Evolutionary conservation across 2,329 filamentous ascomycete genomes (phyloP).

Genomic region (Phoma sp.): DNA sequence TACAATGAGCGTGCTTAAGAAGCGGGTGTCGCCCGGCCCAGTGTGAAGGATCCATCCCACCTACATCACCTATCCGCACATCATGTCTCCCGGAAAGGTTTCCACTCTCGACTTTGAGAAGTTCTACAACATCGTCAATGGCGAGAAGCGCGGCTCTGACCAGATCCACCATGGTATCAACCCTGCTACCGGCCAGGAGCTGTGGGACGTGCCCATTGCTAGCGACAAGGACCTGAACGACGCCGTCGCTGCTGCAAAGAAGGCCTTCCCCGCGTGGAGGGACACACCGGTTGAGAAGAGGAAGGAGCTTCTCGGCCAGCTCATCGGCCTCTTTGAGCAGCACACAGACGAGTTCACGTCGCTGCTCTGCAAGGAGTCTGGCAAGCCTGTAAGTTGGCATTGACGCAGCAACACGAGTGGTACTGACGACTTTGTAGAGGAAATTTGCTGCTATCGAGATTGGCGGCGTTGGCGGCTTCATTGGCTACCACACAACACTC

Average conservation of each 20-base stretch:
- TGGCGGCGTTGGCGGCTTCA: conserved; percentile 42
- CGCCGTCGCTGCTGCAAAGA: conserved; percentile 57
- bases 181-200: conserved; percentile 57
- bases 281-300: conserved; percentile 43
- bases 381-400: conserved; percentile 41
- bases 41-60: background rate
- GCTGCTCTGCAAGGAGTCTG: conserved; percentile 45
- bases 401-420: too few species aligned
- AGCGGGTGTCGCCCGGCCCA: background rate
- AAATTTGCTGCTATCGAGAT: conserved; percentile 52
- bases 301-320: conserved; percentile 40
- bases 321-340: conserved; percentile 32
- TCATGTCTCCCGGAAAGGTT: conserved; percentile 55
- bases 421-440: conserved; percentile 36
- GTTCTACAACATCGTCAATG: conserved; percentile 62
- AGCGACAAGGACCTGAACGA: conserved; percentile 58
- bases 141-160: conserved; percentile 53
- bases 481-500: conserved; percentile 47
- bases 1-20: conserved; percentile 7
- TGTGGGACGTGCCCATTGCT: conserved; percentile 59
- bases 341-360: conserved; percentile 40
- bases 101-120: conserved; percentile 50
- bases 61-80: conserved; percentile 17
- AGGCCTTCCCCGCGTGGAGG: conserved; percentile 57
- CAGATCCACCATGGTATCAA: conserved; percentile 57